Percentiles rank a stretch among this genome's conserved stretches.
Evolutionary conservation across 179 eudicot genomes (phyloP).

Genomic region (Beta corolliflora): DNA sequence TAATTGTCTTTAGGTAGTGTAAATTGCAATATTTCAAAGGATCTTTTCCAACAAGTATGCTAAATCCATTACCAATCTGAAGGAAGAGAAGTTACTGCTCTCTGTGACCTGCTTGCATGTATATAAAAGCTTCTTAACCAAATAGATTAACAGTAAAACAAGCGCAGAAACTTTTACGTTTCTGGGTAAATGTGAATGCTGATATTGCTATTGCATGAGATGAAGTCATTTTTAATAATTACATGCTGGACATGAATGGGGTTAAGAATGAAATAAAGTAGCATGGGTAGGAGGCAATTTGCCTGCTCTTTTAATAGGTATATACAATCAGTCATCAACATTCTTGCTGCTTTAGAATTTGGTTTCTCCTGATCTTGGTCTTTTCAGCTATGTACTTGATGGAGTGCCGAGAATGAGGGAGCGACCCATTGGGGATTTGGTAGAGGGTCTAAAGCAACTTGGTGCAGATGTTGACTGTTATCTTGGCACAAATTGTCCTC

Average conservation of each 20-base stretch:
- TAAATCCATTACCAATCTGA: background rate
- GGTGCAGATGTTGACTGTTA: constrained; percentile 95
- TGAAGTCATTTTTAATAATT: background rate
- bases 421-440: constrained; percentile 98
- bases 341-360: constrained; percentile 5
- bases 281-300: background rate
- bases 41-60: background rate
- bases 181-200: background rate
- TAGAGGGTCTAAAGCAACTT: constrained; percentile 90
- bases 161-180: background rate
- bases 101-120: background rate
- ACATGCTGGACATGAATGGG: background rate
- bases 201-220: background rate
- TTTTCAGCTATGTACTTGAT: constrained; percentile 78
- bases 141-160: background rate
- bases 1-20: background rate
- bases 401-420: constrained; percentile 99
- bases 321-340: background rate
- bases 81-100: background rate
- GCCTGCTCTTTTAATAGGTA: background rate
- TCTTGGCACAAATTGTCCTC: constrained; percentile 94
- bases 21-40: background rate
- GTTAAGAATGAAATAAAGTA: background rate
- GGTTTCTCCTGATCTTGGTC: background rate
- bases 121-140: background rate